phyloP scores from a whole-genome alignment of 1,284 basidiomycete genomes.

The Malassezia yamatoensis region DNA sequence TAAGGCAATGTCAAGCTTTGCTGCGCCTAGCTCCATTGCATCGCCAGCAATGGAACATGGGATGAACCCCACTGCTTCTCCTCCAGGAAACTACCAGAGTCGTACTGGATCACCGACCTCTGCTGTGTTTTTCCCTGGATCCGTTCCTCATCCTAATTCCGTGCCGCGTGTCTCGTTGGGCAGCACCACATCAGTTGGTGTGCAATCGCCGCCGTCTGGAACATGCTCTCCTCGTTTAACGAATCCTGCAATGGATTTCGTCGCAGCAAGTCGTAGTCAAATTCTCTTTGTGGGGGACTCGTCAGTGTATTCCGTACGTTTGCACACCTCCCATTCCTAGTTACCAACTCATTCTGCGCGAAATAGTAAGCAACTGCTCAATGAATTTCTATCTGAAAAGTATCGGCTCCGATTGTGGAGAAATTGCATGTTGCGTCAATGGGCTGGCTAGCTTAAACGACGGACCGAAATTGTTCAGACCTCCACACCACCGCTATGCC shows the following conservation, averaged over 20 bases:
- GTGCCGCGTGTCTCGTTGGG: neutral
- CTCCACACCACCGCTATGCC: no score
- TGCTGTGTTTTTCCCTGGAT: neutral
- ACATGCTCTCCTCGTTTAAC: neutral
- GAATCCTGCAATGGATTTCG: slow-evolving; percentile 40
- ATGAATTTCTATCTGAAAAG: neutral
- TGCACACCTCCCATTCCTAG: slow-evolving; percentile 13
- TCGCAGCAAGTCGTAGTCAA: slow-evolving; percentile 37
- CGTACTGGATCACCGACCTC: neutral
- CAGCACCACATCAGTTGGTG: neutral
- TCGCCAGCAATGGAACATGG: neutral
- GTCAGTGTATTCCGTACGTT: slow-evolving; percentile 34
- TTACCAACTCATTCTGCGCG: neutral
- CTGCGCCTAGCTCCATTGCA: slow-evolving; percentile 15
- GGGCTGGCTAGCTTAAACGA: no score
- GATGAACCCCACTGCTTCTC: neutral
- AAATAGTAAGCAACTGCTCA: neutral
- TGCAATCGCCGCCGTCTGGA: neutral
- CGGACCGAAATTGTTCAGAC: no score
- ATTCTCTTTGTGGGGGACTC: slow-evolving; percentile 43
- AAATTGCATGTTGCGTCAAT: no score
- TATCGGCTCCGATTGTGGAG: no score
- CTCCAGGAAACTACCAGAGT: neutral
- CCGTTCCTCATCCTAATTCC: neutral
- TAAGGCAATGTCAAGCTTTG: slow-evolving; percentile 19